Base-by-base conservation (phyloP, 495 filamentous ascomycete species). In the Lophiostoma macrostomum region DNA sequence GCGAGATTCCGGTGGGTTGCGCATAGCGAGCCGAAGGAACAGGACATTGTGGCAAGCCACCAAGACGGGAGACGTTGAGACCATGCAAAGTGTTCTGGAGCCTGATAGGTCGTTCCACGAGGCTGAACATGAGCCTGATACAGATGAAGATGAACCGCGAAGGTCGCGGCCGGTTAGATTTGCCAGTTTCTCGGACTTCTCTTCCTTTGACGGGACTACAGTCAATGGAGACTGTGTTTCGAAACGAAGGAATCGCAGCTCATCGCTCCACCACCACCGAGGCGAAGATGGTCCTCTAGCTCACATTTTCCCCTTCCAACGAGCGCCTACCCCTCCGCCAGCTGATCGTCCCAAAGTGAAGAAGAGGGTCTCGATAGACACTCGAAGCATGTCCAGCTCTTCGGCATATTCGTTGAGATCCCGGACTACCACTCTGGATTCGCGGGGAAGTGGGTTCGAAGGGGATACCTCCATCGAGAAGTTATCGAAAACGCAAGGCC, bases 271-370 rank as follows among this genome's bases (percentile, higher is more conserved):
- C 30, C 29, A 28, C 8, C 43, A 28, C 5, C 16, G 37, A 24
- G 28, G 32, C 16, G 52, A 58, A 20, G 40, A 49, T 51, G 64
- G 67, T 16, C 82, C 87, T 4, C 75, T 96, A 7, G 77, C 84
- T 35, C 91, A 96, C 67, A 88, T 96, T 29, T 95, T 94, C 62
- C 90, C 90, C 2, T 95, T 94, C 56, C 85, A 94, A 63, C 82
- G 50, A 61, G 23, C 61, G 56, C 49, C 64, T 43, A 40, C 71
- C 2, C 69, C 79, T 4, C 70, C 74, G 6, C 62, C 74, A 0
- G 77, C 80, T 49, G 80, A 79, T 53, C 43, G 19, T 4, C 56
- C 58, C 5, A 70, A 64, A 40, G 37, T 44, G 22, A 73, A 72
- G 61, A 96, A 96, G 67, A 83, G 75, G 50, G 91, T 96, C 4